These are phyloP conservation scores for Scedosporium boydii DNA, from an alignment of 2,329 filamentous ascomycete species.

Conservation along the genomic window DNA sequence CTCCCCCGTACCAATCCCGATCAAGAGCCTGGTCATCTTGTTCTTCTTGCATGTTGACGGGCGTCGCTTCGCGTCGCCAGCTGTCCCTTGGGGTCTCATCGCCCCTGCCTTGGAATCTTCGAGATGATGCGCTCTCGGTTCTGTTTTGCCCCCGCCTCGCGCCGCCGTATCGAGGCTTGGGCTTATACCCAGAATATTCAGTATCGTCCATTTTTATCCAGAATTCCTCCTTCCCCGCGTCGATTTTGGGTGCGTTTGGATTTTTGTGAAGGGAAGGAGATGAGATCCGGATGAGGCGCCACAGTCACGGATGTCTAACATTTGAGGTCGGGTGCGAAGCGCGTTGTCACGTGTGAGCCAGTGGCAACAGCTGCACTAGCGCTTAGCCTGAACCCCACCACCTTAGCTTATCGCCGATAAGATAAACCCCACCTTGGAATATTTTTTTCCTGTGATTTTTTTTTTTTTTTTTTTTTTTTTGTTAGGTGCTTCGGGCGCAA, in stretches of 20 bases:
- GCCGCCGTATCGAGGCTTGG: conserved; percentile 28
- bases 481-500: background rate
- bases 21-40: conserved; percentile 70
- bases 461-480: conserved; percentile 4
- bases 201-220: conserved; percentile 18
- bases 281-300: background rate
- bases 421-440: conserved; percentile 2
- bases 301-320: conserved; percentile 1
- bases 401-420: conserved; percentile 6
- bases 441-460: conserved; percentile 4
- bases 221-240: background rate
- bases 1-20: conserved; percentile 85
- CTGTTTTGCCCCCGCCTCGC: conserved; percentile 17
- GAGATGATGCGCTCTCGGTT: conserved; percentile 17
- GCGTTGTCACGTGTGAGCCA: background rate
- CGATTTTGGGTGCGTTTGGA: background rate
- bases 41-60: conserved; percentile 26
- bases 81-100: conserved; percentile 2
- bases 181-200: conserved; percentile 27
- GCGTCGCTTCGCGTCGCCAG: conserved; percentile 38
- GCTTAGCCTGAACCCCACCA: background rate
- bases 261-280: background rate
- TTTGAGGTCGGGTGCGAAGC: background rate
- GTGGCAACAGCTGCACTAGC: conserved; percentile 1
- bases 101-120: conserved; percentile 1